Evolutionary conservation across 164 flowering plant genomes (phyloP), one percentile per base, ranked within the genome.

Genomic region (Vitis rupestris): DNA sequence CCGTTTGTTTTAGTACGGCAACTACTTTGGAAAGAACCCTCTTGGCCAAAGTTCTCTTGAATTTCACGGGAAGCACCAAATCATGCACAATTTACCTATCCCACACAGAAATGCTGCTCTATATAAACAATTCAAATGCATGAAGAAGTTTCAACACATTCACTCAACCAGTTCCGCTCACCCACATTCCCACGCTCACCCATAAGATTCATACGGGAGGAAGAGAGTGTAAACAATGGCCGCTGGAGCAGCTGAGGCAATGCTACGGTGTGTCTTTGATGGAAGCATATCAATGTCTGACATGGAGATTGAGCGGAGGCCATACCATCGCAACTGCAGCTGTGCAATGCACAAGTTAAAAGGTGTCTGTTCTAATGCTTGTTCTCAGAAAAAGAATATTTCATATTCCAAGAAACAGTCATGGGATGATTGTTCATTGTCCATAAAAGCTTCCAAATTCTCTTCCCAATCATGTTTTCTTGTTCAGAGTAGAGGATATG

Each of bases 241-340:
- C 47, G 37, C 53, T 14, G 54, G 50, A 62, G 65, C 65, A 10
- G 65, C 70, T 10, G 70, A 37, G 44, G 30, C 37, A 52, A 49
- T 61, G 37, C 63, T 72, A 54, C 30, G 27, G 10, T 37, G 70
- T 37, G 67, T 69, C 12, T 67, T 66, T 16, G 79, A 74, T 15
- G 72, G 70, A 16, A 63, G 75, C 15, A 65, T 83, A 65, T 68
- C 74, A 13, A 47, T 50, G 65, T 29, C 30, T 0, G 82, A 80
- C 62, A 59, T 64, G 68, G 83, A 75, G 59, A 75, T 76, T 11
- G 78, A 76, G 63, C 60, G 74, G 48, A 72, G 82, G 64, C 86
- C 84, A 8, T 83, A 83, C 78, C 84, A 83, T 44, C 61, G 71
- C 48, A 79, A 83, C 51, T 81, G 86, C 61, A 49, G 76, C 60